Evolutionary conservation across 805 yeast species (phyloP).

Genomic region (Pichia rugopelliculosa): DNA sequence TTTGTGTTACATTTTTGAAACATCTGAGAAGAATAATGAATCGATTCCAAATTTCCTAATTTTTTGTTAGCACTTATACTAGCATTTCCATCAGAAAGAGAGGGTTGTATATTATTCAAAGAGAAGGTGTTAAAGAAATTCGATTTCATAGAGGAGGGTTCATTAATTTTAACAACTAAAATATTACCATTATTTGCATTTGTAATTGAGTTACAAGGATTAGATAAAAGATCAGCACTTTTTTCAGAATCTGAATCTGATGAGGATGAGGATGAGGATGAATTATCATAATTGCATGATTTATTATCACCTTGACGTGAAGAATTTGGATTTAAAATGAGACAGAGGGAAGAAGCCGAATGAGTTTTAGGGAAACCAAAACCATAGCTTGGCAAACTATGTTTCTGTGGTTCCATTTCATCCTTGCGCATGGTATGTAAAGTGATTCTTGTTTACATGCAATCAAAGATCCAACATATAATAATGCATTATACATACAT

Average conservation of each 20-base stretch:
- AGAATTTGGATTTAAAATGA: not conserved
- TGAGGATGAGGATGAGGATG: not conserved
- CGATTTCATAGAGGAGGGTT: not conserved
- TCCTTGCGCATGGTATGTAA: not conserved
- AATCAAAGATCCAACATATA: no score
- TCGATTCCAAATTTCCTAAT: no score
- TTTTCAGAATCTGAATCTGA: not conserved
- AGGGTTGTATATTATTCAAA: not conserved
- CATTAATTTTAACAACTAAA: no score
- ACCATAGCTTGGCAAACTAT: not conserved
- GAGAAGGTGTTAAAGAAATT: constrained; percentile 1
- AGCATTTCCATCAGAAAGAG: not conserved
- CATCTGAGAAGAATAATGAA: no score
- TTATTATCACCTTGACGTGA: constrained; percentile 4
- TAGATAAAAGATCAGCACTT: no score
- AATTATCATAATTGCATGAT: not conserved
- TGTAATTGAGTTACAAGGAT: not conserved
- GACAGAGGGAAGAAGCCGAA: constrained; percentile 8
- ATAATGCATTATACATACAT: no score
- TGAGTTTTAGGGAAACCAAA: constrained; percentile 4
- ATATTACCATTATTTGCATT: no score
- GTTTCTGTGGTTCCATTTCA: not conserved
- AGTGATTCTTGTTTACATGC: no score
- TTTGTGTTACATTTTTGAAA: no score
- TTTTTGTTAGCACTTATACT: not conserved